Conservation (phyloP, 78 protist genomes). For the Emiliania huxleyi region DNA sequence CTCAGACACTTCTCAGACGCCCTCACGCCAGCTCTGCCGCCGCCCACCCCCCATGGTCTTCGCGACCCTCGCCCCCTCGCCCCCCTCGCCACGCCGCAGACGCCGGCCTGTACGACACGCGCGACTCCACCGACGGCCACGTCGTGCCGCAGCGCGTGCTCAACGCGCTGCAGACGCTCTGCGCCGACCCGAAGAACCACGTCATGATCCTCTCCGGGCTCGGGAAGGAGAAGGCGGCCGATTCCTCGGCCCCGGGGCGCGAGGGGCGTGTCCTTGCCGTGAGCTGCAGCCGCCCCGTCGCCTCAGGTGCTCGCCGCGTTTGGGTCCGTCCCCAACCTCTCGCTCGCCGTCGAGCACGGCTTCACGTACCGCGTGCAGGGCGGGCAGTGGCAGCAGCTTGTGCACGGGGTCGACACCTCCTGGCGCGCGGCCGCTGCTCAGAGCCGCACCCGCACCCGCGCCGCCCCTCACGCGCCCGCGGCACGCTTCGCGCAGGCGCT, state of each 20-base stretch:
- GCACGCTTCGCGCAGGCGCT: neutral
- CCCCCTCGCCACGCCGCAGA: neutral
- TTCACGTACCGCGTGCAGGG: neutral
- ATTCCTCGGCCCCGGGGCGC: too few species aligned
- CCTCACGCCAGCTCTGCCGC: too few species aligned
- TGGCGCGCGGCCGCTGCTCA: neutral
- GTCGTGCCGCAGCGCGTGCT: neutral
- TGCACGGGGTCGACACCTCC: neutral
- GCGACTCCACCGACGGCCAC: neutral
- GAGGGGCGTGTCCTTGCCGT: too few species aligned
- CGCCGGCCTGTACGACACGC: neutral
- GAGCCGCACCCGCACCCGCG: neutral
- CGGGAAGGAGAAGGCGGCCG: neutral
- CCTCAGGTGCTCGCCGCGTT: neutral
- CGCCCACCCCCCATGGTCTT: too few species aligned
- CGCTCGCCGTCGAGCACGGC: constrained; percentile 10
- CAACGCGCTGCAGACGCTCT: neutral
- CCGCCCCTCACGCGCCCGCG: neutral
- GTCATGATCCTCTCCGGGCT: neutral
- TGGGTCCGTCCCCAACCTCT: neutral
- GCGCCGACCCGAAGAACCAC: neutral
- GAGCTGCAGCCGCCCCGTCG: neutral
- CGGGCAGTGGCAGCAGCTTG: neutral
- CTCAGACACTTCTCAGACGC: too few species aligned
- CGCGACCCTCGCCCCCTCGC: too few species aligned